Base-by-base conservation (phyloP, 176 grass and related monocot genomes). In the Juncus effusus region DNA sequence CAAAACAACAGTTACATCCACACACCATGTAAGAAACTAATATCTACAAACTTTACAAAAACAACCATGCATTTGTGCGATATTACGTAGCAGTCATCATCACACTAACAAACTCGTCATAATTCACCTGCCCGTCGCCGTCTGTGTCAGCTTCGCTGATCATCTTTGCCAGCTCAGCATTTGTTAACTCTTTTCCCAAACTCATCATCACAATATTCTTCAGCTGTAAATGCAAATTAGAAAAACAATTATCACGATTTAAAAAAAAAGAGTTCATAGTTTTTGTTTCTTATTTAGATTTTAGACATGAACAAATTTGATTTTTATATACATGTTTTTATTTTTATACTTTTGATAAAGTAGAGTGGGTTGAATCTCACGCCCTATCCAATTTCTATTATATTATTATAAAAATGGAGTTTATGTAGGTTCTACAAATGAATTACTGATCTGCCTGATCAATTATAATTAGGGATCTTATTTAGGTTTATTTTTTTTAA, bases 81-180 rank as follows among this genome's bases (percentile, higher is more conserved):
- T 78, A 62, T 86, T 81, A 42, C 16, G 11, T 70, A 10, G 77
- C 65, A 51, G 77, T 79, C 47, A 69, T 85, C 89, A 88, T 92
- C 61, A 92, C 84, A 10, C 74, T 60, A 37, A 88, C 89, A 54
- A 92, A 92, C 51, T 92, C 89, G 0, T 80, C 75, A 2, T 79
- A 92, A 49, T 85, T 85, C 67, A 92, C 89, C 56, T 71, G 70
- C 10, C 89, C 89, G 3, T 92, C 84, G 0, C 89, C 89, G 45
- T 92, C 89, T 0, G 69, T 73, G 51, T 92, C 84, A 0, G 81
- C 89, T 72, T 88, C 84, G 49, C 19, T 76, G 62, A 92, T 92
- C 89, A 92, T 92, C 69, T 92, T 80, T 39, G 70, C 81, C 49
- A 88, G 45, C 58, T 88, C 89, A 42, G 84, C 75, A 45, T 88